Evolutionary conservation across 2,329 filamentous ascomycete genomes (phyloP).

Genomic region (Beauveria scarabaeidicola): DNA sequence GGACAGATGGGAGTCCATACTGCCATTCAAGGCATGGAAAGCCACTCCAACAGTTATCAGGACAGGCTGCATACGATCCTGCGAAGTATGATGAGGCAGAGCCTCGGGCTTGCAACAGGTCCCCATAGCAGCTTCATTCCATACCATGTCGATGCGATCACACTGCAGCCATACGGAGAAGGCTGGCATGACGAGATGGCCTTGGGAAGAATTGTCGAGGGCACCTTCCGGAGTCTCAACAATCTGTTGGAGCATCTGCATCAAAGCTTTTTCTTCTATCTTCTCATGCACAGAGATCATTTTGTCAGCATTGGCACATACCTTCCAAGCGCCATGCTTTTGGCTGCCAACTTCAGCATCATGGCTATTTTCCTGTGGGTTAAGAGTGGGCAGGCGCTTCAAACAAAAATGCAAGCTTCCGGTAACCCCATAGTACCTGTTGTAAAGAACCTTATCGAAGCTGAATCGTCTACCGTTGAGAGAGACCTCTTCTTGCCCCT

Average conservation of each 20-base stretch:
- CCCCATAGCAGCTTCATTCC: conserved; percentile 95
- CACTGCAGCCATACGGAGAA: conserved; percentile 77
- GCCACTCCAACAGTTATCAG: conserved; percentile 69
- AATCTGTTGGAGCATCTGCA: conserved; percentile 94
- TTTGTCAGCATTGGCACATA: conserved; percentile 99
- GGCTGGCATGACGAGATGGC: conserved; percentile 99
- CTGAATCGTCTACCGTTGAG: conserved; percentile 34
- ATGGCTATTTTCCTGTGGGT: conserved; percentile 94
- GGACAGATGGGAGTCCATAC: conserved; percentile 88
- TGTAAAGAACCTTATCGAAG: not conserved
- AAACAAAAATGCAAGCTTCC: conserved; percentile 18
- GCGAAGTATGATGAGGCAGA: conserved; percentile 86
- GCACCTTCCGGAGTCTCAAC: conserved; percentile 86
- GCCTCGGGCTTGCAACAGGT: conserved; percentile 78
- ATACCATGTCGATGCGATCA: conserved; percentile 95
- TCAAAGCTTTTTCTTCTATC: conserved; percentile 98
- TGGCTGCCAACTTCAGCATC: conserved; percentile 91
- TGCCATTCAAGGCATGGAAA: conserved; percentile 79
- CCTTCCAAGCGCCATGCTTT: conserved; percentile 91
- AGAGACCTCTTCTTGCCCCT: conserved; percentile 66
- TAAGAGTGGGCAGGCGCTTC: conserved; percentile 56
- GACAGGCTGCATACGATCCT: conserved; percentile 83
- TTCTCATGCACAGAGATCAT: conserved; percentile 81
- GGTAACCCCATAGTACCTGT: conserved; percentile 6
- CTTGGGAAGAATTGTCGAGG: conserved; percentile 81